These are phyloP conservation scores for Raffaelea deltoideospora DNA, from an alignment of 2,329 filamentous ascomycete species.

Conservation along the genomic window DNA sequence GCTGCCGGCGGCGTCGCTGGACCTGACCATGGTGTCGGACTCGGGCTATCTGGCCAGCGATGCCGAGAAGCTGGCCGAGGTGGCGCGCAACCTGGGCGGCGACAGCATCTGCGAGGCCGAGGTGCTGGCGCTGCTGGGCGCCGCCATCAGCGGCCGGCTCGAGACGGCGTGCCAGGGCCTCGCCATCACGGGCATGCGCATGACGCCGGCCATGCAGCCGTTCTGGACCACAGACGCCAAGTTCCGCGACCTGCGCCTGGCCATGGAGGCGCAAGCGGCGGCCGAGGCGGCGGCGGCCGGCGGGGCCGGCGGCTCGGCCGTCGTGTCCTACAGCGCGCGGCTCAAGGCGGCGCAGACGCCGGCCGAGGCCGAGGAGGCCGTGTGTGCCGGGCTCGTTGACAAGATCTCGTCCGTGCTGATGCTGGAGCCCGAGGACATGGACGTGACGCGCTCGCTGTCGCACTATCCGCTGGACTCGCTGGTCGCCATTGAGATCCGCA, in stretches of 20 bases:
- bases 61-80: slow-evolving; percentile 28
- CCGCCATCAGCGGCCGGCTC: slow-evolving; percentile 7
- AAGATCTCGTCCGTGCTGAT: slow-evolving; percentile 34
- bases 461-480: slow-evolving; percentile 31
- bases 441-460: slow-evolving; percentile 24
- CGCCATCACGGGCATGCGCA: slow-evolving; percentile 35
- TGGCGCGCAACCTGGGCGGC: slow-evolving; percentile 13
- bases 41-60: slow-evolving; percentile 33
- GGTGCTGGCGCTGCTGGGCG: slow-evolving; percentile 8
- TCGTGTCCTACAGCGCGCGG: slow-evolving; percentile 25
- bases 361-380: slow-evolving; percentile 27
- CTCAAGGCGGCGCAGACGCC: slow-evolving; percentile 24
- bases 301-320: slow-evolving; percentile 7
- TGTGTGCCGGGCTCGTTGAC: slow-evolving; percentile 27
- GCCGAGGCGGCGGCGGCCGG: slow-evolving; percentile 11
- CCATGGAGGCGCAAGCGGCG: slow-evolving; percentile 20
- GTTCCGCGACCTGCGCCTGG: slow-evolving; percentile 29
- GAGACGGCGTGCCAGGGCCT: slow-evolving; percentile 21
- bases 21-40: slow-evolving; percentile 35
- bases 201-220: slow-evolving; percentile 26
- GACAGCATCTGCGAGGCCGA: slow-evolving; percentile 10
- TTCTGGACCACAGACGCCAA: slow-evolving; percentile 39
- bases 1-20: slow-evolving; percentile 25
- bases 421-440: slow-evolving; percentile 32
- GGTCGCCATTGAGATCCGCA: slow-evolving; percentile 33